Evolutionary conservation across 345 rosid species (phyloP), one percentile per base, ranked within the genome.

Genomic region (Citrus cavaleriei): DNA sequence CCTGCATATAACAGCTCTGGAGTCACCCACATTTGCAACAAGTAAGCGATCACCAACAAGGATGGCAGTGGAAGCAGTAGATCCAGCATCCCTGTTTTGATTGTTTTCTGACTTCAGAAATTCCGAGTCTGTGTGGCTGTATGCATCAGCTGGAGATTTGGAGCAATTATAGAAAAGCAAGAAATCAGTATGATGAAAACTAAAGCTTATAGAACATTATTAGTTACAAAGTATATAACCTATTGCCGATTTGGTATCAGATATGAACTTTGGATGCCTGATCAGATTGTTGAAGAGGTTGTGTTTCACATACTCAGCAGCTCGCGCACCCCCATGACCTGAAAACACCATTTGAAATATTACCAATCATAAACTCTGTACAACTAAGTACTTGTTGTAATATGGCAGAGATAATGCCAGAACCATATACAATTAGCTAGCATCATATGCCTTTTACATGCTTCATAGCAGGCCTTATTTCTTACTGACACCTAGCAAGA

Each of bases 271-370:
- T 77, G 99, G 99, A 87, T 94, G 98, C 54, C 78, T 91, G 82
- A 97, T 94, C 84, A 97, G 85, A 89, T 97, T 97, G 78, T 96
- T 92, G 88, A 97, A 94, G 66, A 94, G 95, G 79, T 94, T 93
- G 64, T 90, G 92, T 77, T 97, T 97, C 85, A 97, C 98, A 82
- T 92, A 97, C 86, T 97, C 98, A 80, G 99, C 99, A 70, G 99
- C 99, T 54, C 98, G 93, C 76, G 93, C 97, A 79, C 99, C 99
- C 71, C 99, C 99, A 87, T 97, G 99, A 81, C 99, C 99, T 97
- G 85, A 77, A 87, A 80, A n/a, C 76, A 63, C 62, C 80, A 81
- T 37, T 24, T 25, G 71, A 66, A 80, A 13, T 32, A 74, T 77
- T 65, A 82, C 28, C n/a, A 13, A 35, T 34, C 21, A 18, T 28